Base-by-base conservation (phyloP, 2,329 filamentous ascomycete genomes). In the Phialocephala subalpina region DNA sequence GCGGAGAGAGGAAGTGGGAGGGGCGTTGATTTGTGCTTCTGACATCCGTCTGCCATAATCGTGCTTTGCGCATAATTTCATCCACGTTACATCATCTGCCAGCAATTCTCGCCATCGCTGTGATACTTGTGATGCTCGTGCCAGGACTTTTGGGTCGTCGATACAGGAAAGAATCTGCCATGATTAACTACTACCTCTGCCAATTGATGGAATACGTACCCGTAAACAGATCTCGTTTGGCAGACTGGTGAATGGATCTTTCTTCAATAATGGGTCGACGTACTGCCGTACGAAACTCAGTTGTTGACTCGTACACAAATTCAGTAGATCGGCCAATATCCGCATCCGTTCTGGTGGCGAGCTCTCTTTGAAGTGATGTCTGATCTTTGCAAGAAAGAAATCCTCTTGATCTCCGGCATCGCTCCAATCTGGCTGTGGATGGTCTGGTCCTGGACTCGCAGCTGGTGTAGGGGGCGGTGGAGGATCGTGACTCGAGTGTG, bases 11-110 rank as follows among this genome's bases (percentile, higher is more conserved):
- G 69, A 56, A 36, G 67, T 67, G 5, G 69, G 68, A 45, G 71
- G 70, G 12, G 69, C 67, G 29, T 62, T 65, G 45, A 69, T 49
- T 29, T 76, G 69, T 47, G 70, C 64, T 68, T 75, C 73, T 18
- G 86, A 88, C 61, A 87, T 77, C 65, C 84, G 82, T 52, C 86
- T 83, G 78, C 79, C 88, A 78, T 97, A 99, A 68, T 96, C 94
- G 78, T 97, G 95, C 80, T 97, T 97, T 70, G 97, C 93, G 77
- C 95, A 98, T 22, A 99, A 85, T 68, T 96, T 93, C 82, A 97
- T 97, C 96, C 96, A 99, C 0, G 96, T 97, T 80, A 97, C 94
- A 78, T 99, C 96, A 78, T 99, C 96, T 76, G 92, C 95, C 58
- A 99, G 85, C 8, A 99, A 85, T 78, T 97, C 94, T 69, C 93